Evolutionary conservation across 495 filamentous ascomycete genomes (phyloP).

Genomic region (Tuber brumale): DNA sequence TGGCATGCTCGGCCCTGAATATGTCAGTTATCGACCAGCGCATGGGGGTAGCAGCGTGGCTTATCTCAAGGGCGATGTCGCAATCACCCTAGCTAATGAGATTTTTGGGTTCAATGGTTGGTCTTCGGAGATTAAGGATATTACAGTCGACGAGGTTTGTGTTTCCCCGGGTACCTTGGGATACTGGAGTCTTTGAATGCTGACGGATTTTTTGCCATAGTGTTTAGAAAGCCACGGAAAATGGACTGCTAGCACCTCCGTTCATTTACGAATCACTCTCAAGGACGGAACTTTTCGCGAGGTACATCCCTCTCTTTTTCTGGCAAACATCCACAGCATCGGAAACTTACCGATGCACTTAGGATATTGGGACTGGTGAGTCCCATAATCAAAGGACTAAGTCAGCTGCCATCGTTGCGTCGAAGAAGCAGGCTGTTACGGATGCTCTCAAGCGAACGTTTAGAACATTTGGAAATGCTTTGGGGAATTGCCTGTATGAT

Average conservation of each 20-base stretch:
- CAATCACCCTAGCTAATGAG: conserved; percentile 91
- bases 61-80: conserved; percentile 88
- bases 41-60: conserved; percentile 76
- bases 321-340: background rate
- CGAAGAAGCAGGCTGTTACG: conserved; percentile 95
- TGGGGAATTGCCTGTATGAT: conserved; percentile 97
- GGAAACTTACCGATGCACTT: conserved; percentile 4
- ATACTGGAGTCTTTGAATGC: conserved; percentile 6
- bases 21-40: conserved; percentile 76
- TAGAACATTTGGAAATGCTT: conserved; percentile 87
- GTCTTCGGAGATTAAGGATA: conserved; percentile 81
- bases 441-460: conserved; percentile 86
- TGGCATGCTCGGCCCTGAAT: conserved; percentile 94
- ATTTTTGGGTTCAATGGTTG: conserved; percentile 99
- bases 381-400: conserved; percentile 95
- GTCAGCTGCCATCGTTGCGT: conserved; percentile 90
- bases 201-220: conserved; percentile 48
- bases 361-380: conserved; percentile 91
- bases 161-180: background rate
- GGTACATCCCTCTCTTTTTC: conserved; percentile 28
- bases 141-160: conserved; percentile 82
- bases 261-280: conserved; percentile 80
- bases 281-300: conserved; percentile 92
- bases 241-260: conserved; percentile 74
- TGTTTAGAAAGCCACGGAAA: conserved; percentile 61